Evolutionary conservation across 2,329 filamentous ascomycete genomes (phyloP).

Genomic region (Penicillium olsonii): DNA sequence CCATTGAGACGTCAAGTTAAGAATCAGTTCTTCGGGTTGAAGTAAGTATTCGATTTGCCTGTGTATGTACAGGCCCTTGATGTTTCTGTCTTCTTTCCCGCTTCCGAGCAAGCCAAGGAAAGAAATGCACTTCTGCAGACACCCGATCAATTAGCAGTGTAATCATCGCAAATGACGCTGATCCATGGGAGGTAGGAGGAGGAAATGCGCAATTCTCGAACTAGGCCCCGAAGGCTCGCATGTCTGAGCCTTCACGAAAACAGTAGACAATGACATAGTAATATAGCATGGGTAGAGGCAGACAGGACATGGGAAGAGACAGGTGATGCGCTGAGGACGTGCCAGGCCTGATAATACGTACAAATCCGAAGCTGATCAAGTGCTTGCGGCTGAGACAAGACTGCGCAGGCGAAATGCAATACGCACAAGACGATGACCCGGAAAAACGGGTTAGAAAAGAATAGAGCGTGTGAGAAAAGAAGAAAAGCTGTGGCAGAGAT

Average conservation of each 20-base stretch:
- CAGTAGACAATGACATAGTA: slow-evolving; percentile 5
- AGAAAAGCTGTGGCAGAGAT: slow-evolving; percentile 5
- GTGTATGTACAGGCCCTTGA: slow-evolving; percentile 40
- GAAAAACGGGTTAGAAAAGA: too few species aligned
- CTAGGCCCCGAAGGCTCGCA: background rate
- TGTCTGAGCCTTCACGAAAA: slow-evolving; percentile 1
- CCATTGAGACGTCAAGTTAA: slow-evolving; percentile 43
- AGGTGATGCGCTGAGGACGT: too few species aligned
- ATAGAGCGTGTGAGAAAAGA: slow-evolving; percentile 14
- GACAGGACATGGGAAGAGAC: slow-evolving; percentile 4
- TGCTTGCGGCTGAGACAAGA: slow-evolving; percentile 15
- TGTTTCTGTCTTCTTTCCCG: slow-evolving; percentile 25
- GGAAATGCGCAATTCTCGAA: slow-evolving; percentile 2
- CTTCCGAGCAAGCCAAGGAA: slow-evolving; percentile 36
- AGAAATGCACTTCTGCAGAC: slow-evolving; percentile 46
- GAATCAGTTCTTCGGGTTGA: slow-evolving; percentile 18
- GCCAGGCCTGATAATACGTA: slow-evolving; percentile 41
- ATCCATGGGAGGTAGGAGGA: background rate
- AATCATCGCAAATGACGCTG: slow-evolving; percentile 16
- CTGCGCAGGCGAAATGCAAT: slow-evolving; percentile 11
- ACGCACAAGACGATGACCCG: slow-evolving; percentile 17
- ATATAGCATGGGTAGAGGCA: too few species aligned
- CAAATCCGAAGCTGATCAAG: slow-evolving; percentile 36
- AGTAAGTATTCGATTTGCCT: slow-evolving; percentile 36
- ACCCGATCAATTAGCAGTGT: slow-evolving; percentile 42